Percentiles rank a stretch among this genome's conserved stretches.
phyloP scores from a whole-genome alignment of 176 grass and related monocot genomes.

The Aegilops umbellulata region DNA sequence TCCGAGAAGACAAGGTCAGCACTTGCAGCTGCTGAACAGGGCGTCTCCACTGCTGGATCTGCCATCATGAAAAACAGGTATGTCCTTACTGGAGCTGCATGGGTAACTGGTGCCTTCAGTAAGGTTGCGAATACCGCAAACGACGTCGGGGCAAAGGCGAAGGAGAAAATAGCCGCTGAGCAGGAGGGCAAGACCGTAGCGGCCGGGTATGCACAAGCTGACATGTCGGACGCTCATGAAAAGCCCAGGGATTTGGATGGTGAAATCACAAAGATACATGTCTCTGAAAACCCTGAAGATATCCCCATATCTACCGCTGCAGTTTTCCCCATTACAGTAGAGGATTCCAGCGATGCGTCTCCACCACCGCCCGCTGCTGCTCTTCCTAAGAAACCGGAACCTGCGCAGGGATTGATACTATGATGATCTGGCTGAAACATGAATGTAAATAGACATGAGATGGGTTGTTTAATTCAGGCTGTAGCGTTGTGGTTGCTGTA shows the following conservation, averaged over 20 bases:
- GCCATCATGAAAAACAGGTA: slow-evolving; percentile 90
- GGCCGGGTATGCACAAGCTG: slow-evolving; percentile 20
- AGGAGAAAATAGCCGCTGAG: slow-evolving; percentile 62
- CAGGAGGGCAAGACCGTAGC: slow-evolving; percentile 34
- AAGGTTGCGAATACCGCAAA: slow-evolving; percentile 45
- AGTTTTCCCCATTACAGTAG: slow-evolving; percentile 31
- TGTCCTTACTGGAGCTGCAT: slow-evolving; percentile 75
- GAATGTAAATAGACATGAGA: slow-evolving; percentile 57
- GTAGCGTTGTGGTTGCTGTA: slow-evolving; percentile 19
- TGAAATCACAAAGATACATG: slow-evolving; percentile 36
- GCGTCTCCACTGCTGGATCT: slow-evolving; percentile 73
- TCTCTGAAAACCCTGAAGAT: slow-evolving; percentile 50
- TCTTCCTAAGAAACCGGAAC: slow-evolving; percentile 50
- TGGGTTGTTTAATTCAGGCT: slow-evolving; percentile 15
- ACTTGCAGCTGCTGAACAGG: slow-evolving; percentile 71
- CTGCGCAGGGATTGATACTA: slow-evolving; percentile 52
- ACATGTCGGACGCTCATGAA: slow-evolving; percentile 13
- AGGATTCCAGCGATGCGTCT: slow-evolving; percentile 17
- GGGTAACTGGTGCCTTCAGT: slow-evolving; percentile 78
- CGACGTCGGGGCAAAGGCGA: slow-evolving; percentile 45
- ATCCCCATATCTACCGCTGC: slow-evolving; percentile 33
- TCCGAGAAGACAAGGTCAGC: slow-evolving; percentile 82
- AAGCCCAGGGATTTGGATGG: slow-evolving; percentile 22
- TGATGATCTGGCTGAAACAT: slow-evolving; percentile 48
- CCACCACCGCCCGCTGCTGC: slow-evolving; percentile 7